A percentile compares a stretch with the other conserved stretches of the same genome.
Evolutionary conservation across 257 asterid species (phyloP).

Genomic region (Nicotiana knightiana): DNA sequence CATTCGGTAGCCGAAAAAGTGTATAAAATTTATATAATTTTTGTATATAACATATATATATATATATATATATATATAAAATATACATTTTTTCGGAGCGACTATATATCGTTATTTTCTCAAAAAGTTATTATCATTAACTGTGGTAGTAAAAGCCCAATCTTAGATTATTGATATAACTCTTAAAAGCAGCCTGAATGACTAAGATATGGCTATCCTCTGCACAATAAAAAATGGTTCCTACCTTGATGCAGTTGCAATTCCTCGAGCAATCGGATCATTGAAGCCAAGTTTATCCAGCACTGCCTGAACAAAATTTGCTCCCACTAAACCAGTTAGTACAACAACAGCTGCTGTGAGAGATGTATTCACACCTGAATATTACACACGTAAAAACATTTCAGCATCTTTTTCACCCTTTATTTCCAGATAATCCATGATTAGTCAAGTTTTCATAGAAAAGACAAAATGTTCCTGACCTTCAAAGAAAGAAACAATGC

Average conservation of each 20-base stretch:
- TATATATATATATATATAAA: no score
- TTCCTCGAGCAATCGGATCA: constrained; percentile 97
- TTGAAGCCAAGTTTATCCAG: constrained; percentile 80
- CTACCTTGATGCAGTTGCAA: constrained; percentile 98
- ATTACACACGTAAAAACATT: background rate
- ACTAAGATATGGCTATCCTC: no score
- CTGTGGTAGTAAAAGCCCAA: no score
- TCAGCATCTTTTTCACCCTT: background rate
- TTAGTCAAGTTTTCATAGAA: background rate
- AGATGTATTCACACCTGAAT: constrained; percentile 89
- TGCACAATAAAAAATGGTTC: background rate
- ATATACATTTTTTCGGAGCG: no score
- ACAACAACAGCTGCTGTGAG: constrained; percentile 98
- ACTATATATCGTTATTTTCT: no score
- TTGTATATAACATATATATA: no score
- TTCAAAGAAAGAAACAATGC: constrained; percentile 91
- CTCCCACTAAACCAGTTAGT: constrained; percentile 89
- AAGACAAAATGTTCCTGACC: constrained; percentile 32
- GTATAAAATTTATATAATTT: no score
- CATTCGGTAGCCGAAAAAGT: no score
- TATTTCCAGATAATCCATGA: background rate
- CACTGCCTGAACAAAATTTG: constrained; percentile 80
- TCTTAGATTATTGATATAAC: no score
- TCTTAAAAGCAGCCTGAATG: no score
- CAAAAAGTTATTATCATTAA: no score